Conservation (phyloP, 2,329 filamentous ascomycete genomes). For the Chalaropsis thielavioides region DNA sequence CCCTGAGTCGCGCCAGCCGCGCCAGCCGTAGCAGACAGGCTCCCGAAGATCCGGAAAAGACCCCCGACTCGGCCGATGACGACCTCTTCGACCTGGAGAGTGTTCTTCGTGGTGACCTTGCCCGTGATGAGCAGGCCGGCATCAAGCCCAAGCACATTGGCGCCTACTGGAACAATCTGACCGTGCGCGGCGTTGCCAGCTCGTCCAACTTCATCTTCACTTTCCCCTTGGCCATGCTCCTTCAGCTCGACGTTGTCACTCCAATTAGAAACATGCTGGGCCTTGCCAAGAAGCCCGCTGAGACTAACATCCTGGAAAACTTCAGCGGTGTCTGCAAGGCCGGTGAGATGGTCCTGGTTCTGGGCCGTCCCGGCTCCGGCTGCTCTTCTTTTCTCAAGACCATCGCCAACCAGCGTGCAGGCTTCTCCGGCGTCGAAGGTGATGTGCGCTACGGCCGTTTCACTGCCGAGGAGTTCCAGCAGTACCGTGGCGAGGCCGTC, state of each 20-base stretch:
- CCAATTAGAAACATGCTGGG: conserved; percentile 51
- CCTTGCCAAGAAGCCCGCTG: conserved; percentile 49
- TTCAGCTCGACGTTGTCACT: conserved; percentile 60
- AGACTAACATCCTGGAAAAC: conserved; percentile 58
- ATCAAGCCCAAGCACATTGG: conserved; percentile 71
- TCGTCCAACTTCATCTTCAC: conserved; percentile 58
- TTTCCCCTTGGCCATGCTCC: conserved; percentile 62
- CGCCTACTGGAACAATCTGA: conserved; percentile 63
- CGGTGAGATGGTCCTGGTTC: conserved; percentile 77
- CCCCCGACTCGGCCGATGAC: conserved; percentile 30
- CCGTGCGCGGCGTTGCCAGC: conserved; percentile 61
- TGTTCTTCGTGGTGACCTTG: conserved; percentile 55
- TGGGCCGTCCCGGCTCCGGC: conserved; percentile 61
- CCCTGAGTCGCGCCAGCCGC: conserved; percentile 43
- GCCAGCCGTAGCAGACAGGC: conserved; percentile 29
- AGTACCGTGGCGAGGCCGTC: conserved; percentile 67
- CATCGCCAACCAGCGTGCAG: conserved; percentile 49
- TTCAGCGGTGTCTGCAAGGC: conserved; percentile 60
- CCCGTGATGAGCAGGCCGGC: conserved; percentile 58
- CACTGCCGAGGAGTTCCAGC: conserved; percentile 53
- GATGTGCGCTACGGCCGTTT: conserved; percentile 68
- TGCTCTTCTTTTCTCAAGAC: conserved; percentile 57
- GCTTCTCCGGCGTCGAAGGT: conserved; percentile 43
- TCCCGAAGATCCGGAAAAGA: conserved; percentile 45
- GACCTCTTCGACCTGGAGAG: conserved; percentile 58